Conservation (phyloP, 345 rosid species). For the Syzygium aromaticum region DNA sequence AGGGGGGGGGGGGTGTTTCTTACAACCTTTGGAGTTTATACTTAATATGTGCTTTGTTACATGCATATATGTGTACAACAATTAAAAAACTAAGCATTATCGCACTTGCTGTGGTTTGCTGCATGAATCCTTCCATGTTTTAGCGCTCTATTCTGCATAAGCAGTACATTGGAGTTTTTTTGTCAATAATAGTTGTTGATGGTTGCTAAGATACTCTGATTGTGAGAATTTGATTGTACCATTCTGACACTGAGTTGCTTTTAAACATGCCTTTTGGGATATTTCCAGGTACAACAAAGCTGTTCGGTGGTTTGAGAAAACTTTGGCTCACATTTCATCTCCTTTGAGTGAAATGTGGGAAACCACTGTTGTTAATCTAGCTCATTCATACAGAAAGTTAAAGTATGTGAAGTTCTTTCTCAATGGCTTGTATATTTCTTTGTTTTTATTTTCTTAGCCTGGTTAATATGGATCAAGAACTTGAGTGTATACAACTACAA, state of each 20-base stretch:
- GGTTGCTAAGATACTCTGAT: neutral
- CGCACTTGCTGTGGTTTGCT: neutral
- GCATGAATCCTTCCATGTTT: neutral
- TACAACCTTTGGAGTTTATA: too few species aligned
- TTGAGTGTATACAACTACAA: neutral
- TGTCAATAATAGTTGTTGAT: neutral
- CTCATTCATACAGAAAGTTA: slow-evolving; percentile 78
- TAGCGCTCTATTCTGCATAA: neutral
- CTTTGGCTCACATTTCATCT: slow-evolving; percentile 69
- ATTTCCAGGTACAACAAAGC: slow-evolving; percentile 78
- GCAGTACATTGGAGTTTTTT: neutral
- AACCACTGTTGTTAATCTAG: slow-evolving; percentile 84
- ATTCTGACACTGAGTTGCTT: neutral
- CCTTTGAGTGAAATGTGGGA: slow-evolving; percentile 78
- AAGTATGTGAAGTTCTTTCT: slow-evolving; percentile 35
- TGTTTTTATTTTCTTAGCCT: neutral
- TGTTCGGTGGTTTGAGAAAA: slow-evolving; percentile 82
- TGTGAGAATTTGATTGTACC: neutral
- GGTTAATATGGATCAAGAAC: neutral
- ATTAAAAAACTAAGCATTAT: neutral
- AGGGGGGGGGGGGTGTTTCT: too few species aligned
- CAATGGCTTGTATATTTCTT: neutral
- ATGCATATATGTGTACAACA: too few species aligned
- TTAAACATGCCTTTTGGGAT: neutral
- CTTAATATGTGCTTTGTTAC: neutral